Base-by-base conservation (phyloP, 805 yeast species). In the Yarrowia sp. region DNA sequence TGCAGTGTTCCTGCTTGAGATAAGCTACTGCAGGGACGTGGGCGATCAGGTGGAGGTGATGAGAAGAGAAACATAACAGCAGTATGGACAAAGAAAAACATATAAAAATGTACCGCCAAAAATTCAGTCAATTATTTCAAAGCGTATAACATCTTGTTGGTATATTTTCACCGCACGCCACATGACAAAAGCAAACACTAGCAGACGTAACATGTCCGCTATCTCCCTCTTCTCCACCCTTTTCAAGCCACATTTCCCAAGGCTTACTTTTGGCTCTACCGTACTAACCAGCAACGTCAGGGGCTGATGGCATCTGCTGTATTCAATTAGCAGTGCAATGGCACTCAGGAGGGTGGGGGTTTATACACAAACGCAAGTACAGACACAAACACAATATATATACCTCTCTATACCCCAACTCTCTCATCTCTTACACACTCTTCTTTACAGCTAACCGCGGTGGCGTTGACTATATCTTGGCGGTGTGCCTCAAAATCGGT, bases 11-110 rank as follows among this genome's bases (percentile, higher is more conserved):
- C 28, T 22, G 28, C 15, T 3, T 28, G 35, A 47, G 53, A 47
- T 47, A 47, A 32, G 53, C 53, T 47, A 47, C 53, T 47, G 53
- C 53, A 47, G 15, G 53, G 53, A 38, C 39, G 28, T 22, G 28
- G 28, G 28, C 28, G 28, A 22, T 22, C 28, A 22, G 39, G 53
- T 47, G 53, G 53, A 38, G 39, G 11, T n/a, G 53, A 15, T 32
- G 53, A 47, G 50, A 28, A 31, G 14, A n/a, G 13, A 13, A 4
- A 8, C 13, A 2, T 42, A 31, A 22, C 15, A 14, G 11, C 28
- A n/a, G n/a, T n/a, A n/a, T n/a, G n/a, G 28, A 22, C 28, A 22
- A 4, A n/a, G 3, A 28, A 44, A 28, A 7, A 28, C 8, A 1
- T 8, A 4, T 7, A 1, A 13, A 18, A 10, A 18, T 11, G 17